These are phyloP conservation scores for Beverwykella pulmonaria DNA, from an alignment of 495 filamentous ascomycete genomes.

Conservation along the genomic window DNA sequence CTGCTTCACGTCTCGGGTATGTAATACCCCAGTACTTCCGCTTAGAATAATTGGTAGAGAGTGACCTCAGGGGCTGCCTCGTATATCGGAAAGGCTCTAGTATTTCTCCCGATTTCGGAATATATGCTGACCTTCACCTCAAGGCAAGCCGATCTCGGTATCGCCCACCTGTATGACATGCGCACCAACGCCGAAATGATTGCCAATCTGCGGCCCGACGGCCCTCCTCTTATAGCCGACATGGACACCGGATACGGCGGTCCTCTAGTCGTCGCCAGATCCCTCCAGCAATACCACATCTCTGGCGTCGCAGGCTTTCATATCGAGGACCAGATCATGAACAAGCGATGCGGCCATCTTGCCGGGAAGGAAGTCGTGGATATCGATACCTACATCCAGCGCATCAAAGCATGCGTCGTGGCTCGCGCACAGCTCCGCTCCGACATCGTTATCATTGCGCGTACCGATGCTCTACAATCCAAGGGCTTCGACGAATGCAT, in stretches of 20 bases:
- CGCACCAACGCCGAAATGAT: conserved; percentile 36
- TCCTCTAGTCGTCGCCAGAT: conserved; percentile 35
- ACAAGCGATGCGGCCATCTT: conserved; percentile 45
- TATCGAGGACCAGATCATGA: conserved; percentile 43
- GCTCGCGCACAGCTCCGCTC: conserved; percentile 23
- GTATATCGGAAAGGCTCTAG: neutral
- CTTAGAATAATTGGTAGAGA: neutral
- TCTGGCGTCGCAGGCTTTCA: conserved; percentile 42
- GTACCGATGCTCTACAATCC: conserved; percentile 40
- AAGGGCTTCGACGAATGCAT: conserved; percentile 39
- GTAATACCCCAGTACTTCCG: neutral
- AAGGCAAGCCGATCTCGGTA: conserved; percentile 34
- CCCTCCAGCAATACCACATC: conserved; percentile 33
- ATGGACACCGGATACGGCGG: conserved; percentile 42
- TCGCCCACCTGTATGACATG: conserved; percentile 35
- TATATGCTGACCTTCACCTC: conserved; percentile 2
- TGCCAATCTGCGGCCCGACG: conserved; percentile 28
- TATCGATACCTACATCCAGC: conserved; percentile 25
- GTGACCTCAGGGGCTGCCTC: too few relatives aligned
- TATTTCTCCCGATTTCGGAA: neutral
- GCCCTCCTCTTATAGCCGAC: conserved; percentile 30
- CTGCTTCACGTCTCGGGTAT: conserved; percentile 21
- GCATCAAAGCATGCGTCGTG: conserved; percentile 35
- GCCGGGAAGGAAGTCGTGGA: conserved; percentile 41
- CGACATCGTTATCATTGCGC: conserved; percentile 43